Evolutionary conservation across 83 land plant species (phyloP), one percentile per base, ranked within the genome.

Genomic region (Picea abies): DNA sequence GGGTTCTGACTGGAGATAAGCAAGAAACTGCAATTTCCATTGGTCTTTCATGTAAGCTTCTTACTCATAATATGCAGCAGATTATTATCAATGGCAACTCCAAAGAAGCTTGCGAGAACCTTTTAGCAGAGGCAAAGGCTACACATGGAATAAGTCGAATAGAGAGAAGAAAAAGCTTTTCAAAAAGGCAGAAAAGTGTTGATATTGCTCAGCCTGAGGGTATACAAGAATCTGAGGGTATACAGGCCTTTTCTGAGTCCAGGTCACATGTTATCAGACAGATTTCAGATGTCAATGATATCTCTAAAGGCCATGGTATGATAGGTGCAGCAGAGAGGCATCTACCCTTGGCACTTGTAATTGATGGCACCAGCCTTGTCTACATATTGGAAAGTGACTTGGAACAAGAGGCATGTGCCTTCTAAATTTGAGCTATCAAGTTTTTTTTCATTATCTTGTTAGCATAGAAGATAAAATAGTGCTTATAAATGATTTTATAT

Each of bases 1-100:
- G 98, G 99, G 98, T 97, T 68, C 88, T 96, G 62, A 97, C 98
- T 41, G 99, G 99, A 26, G 99, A 97, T 83, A 97, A 97, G 88
- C 98, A 97, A 83, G 99, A 97, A 83, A 97, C 99, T 25, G 99
- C 98, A 15, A 90, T 97, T 78, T 97, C 98, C 19, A 97, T 97
- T 80, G 99, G 91, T 73, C 91, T 91, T 76, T 96, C 99, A 49
- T 96, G 96, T 86, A 90, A 82, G 78, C 99, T 97, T 63, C 84
- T 97, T 70, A 91, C 94, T 22, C 75, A 83, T 4, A 90, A 91
- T 68, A 96, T 97, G 99, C 87, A 91, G 52, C 90, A 89, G 81
- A 88, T 97, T 63, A 87, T 94, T 56, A 91, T 97, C 60, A 95
- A 94, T 87, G 97, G 92, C 7, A 88, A 79, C 65, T 90, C 98